Evolutionary conservation across 371 early-diverging fungal genomes (phyloP).

Genomic region (Lichtheimia ramosa): DNA sequence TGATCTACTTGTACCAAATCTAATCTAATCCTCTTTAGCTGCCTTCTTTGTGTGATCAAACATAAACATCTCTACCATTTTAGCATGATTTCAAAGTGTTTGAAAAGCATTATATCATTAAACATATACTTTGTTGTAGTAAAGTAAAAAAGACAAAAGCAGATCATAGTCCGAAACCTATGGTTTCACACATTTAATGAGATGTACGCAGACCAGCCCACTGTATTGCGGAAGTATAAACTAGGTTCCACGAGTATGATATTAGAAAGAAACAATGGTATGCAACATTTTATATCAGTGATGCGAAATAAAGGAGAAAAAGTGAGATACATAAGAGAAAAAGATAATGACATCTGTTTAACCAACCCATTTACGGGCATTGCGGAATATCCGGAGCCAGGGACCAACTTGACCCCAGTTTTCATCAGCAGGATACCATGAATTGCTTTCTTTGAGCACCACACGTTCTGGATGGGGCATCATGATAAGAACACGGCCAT

Average conservation of each 20-base stretch:
- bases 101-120: too few species aligned
- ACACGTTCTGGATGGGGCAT: constrained; percentile 99
- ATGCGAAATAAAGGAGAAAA: neutral
- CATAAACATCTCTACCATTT: too few species aligned
- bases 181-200: too few species aligned
- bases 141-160: too few species aligned
- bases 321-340: neutral
- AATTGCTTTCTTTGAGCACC: constrained; percentile 79
- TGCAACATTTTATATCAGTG: neutral
- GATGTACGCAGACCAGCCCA: too few species aligned
- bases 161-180: too few species aligned
- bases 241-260: neutral
- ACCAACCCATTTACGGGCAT: constrained; percentile 80
- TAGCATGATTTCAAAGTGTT: too few species aligned
- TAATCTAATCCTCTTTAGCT: too few species aligned
- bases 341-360: neutral
- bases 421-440: constrained; percentile 77
- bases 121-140: too few species aligned
- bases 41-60: too few species aligned
- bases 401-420: constrained; percentile 79
- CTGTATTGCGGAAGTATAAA: too few species aligned
- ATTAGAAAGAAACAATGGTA: neutral
- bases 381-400: constrained; percentile 85
- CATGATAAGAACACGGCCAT: constrained; percentile 89
- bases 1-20: too few species aligned